Percentiles rank a stretch among this genome's conserved stretches.
Conservation (phyloP, 305 asterid species). For the Solanum hybrid region DNA sequence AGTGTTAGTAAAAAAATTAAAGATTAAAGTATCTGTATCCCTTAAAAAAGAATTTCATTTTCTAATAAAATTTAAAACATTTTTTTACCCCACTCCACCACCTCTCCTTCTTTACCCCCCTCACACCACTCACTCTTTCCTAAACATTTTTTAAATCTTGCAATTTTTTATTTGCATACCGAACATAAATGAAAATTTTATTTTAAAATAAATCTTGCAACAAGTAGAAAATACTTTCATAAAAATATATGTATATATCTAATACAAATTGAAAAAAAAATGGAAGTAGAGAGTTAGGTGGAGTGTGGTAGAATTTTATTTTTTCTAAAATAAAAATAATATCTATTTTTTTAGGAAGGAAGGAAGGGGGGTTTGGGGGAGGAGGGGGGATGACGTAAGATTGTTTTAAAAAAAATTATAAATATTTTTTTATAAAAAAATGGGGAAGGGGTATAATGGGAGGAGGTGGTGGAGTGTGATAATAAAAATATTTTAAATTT, state of each 20-base stretch:
- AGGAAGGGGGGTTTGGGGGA: neutral
- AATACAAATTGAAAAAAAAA: no score
- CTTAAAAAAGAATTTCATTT: neutral
- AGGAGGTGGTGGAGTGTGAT: neutral
- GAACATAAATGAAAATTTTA: no score
- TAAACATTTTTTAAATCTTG: neutral
- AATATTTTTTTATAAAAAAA: no score
- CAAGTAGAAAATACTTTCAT: neutral
- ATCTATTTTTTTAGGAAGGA: neutral
- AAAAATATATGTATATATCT: no score
- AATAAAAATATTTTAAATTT: neutral
- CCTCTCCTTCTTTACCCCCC: neutral
- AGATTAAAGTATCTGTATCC: no score
- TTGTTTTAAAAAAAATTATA: no score
- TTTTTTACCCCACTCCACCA: neutral
- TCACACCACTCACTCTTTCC: neutral
- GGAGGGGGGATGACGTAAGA: neutral
- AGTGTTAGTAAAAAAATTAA: no score
- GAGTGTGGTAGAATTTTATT: neutral
- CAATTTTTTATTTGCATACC: neutral
- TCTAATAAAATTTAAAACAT: no score
- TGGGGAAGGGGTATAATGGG: neutral
- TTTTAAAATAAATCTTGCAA: neutral
- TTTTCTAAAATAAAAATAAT: no score
- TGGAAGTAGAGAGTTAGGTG: neutral